Conservation (phyloP, 805 yeast genomes). For the Kuraishia molischiana region DNA sequence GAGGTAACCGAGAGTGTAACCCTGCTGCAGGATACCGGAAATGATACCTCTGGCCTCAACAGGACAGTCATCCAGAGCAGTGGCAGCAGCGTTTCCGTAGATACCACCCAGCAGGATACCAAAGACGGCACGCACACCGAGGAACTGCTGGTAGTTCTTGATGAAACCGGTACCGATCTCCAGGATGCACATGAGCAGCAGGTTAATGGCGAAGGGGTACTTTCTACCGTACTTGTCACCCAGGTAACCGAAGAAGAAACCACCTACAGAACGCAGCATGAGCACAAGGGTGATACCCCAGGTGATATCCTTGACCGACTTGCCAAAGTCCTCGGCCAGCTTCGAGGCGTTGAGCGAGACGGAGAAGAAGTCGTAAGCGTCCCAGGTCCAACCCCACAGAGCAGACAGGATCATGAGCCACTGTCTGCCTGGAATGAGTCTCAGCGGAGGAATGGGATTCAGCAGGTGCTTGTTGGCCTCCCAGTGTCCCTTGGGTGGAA, state of each 20-base stretch:
- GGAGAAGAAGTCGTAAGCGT: conserved; percentile 54
- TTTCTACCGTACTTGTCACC: conserved; percentile 57
- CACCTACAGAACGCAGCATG: conserved; percentile 62
- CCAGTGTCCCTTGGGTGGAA: conserved; percentile 32
- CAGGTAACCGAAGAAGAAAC: conserved; percentile 46
- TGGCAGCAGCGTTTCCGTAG: conserved; percentile 44
- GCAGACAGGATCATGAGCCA: conserved; percentile 50
- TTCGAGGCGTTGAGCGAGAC: conserved; percentile 40
- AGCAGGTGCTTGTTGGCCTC: conserved; percentile 27
- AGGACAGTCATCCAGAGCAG: conserved; percentile 46
- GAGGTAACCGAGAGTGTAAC: conserved; percentile 64
- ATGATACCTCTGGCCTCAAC: conserved; percentile 44
- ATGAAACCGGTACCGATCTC: conserved; percentile 61
- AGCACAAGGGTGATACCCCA: conserved; percentile 63
- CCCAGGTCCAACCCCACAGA: conserved; percentile 54
- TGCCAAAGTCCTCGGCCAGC: conserved; percentile 36
- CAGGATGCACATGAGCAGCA: conserved; percentile 34
- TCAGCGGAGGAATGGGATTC: conserved; percentile 57
- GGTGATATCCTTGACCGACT: conserved; percentile 39
- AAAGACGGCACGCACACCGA: conserved; percentile 54
- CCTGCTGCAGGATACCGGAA: conserved; percentile 70
- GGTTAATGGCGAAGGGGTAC: conserved; percentile 41
- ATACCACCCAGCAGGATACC: conserved; percentile 54
- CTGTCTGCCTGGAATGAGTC: conserved; percentile 36
- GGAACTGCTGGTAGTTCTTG: conserved; percentile 42